Evolutionary conservation across 1,284 basidiomycete genomes (phyloP), one percentile per base, ranked within the genome.

Genomic region (Xerocomus alliaceus): DNA sequence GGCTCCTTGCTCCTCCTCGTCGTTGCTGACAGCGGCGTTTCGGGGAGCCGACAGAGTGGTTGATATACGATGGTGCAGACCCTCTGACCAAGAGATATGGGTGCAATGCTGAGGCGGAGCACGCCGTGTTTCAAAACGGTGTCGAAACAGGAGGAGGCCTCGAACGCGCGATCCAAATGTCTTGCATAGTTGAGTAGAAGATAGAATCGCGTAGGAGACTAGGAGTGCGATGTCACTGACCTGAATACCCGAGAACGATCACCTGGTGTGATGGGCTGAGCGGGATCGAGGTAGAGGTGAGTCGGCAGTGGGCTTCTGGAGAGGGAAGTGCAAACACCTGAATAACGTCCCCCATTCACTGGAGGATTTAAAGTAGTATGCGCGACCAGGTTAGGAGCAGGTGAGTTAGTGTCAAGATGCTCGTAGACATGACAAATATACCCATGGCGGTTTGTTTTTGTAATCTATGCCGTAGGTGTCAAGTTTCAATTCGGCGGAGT

Each of bases 401-500:
- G 48, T 68, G 68, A 1, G 66, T 68, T 18, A 63, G 65, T 12
- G 66, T 68, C 22, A 66, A 70, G 37, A 68, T 34, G 22, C 47
- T 48, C 37, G 9, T 39, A 4, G 37, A 10, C 10, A n/a, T n/a
- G n/a, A n/a, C n/a, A n/a, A 39, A 39, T 17, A 10, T 17, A 8
- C 18, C 18, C 10, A 39, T 13, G 37, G 37, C 7, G 10, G 10
- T 20, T 17, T 15, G 22, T 44, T 26, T 44, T n/a, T 44, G 41
- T 29, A 17, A 39, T 39, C 37, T 39, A 39, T 37, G 31, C 12
- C 20, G n/a, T 15, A 15, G 26, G 35, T 17, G n/a, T 57, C 22
- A 31, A 37, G 29, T 20, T 26, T 52, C 13, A 49, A 34, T 49
- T 34, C 17, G 10, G 1, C 26, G 12, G 39, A 39, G 9, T 39